Evolutionary conservation across 2,329 filamentous ascomycete genomes (phyloP).

Genomic region (Aspergillus sp.): DNA sequence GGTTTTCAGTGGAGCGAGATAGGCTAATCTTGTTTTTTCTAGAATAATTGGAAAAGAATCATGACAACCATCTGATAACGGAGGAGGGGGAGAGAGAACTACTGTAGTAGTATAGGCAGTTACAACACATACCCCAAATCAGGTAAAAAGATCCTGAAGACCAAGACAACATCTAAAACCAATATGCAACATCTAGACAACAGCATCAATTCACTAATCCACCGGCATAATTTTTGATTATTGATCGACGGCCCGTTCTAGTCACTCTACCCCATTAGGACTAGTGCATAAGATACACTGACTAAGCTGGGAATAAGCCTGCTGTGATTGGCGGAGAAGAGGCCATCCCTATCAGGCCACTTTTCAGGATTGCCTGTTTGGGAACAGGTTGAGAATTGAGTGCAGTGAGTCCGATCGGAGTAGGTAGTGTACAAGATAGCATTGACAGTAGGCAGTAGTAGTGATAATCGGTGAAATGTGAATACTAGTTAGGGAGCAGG

Average conservation of each 20-base stretch:
- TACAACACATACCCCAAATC: no score
- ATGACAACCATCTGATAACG: no score
- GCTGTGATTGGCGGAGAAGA: constrained; percentile 26
- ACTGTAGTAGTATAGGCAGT: no score
- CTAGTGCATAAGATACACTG: constrained; percentile 5
- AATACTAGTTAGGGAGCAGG: background rate
- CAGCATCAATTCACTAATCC: no score
- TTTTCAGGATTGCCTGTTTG: constrained; percentile 3
- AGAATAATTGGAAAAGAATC: no score
- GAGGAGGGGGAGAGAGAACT: no score
- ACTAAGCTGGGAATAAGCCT: constrained; percentile 32
- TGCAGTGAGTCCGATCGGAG: background rate
- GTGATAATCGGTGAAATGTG: background rate
- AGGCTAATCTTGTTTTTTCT: no score
- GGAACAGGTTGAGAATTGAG: background rate
- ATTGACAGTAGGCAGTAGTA: background rate
- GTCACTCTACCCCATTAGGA: background rate
- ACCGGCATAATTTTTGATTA: background rate
- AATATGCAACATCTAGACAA: no score
- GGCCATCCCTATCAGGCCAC: constrained; percentile 22
- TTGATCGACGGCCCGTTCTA: background rate
- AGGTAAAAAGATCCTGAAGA: no score
- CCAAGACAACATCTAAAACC: no score
- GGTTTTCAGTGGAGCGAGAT: no score
- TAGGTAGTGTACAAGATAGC: background rate